These are phyloP conservation scores for Globisporangium ultimum DNA, from an alignment of 352 stramenopile species.

Conservation along the genomic window DNA sequence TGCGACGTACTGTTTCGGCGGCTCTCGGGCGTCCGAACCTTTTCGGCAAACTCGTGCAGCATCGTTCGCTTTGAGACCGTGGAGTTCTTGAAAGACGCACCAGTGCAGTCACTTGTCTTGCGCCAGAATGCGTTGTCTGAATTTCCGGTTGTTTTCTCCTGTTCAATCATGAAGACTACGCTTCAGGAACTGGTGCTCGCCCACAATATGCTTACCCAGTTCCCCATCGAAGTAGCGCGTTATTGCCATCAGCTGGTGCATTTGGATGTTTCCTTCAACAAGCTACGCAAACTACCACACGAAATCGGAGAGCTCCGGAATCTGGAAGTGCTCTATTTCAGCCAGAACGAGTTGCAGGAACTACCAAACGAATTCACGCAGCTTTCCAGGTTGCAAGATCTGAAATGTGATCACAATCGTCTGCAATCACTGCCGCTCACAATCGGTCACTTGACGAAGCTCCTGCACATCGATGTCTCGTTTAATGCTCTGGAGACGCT, in stretches of 20 bases:
- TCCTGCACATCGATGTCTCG: constrained; percentile 40
- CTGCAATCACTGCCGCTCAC: constrained; percentile 30
- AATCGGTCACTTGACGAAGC: constrained; percentile 27
- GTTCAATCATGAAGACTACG: constrained; percentile 42
- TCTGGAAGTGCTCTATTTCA: constrained; percentile 39
- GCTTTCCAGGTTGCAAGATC: constrained; percentile 28
- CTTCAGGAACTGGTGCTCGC: constrained; percentile 36
- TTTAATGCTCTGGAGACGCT: constrained; percentile 45
- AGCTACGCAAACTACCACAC: constrained; percentile 30
- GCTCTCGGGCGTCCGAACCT: constrained; percentile 23
- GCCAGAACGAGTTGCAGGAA: constrained; percentile 31
- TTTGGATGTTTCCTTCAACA: constrained; percentile 53
- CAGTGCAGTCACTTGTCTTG: constrained; percentile 32
- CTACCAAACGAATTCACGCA: constrained; percentile 40
- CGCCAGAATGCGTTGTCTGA: constrained; percentile 38
- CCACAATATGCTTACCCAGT: constrained; percentile 29
- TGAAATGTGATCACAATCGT: constrained; percentile 38
- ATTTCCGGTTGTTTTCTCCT: constrained; percentile 36
- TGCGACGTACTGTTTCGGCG: constrained; percentile 35
- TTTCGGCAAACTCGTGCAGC: constrained; percentile 37
- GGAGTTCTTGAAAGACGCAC: constrained; percentile 43
- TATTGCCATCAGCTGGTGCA: constrained; percentile 31
- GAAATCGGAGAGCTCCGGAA: constrained; percentile 31
- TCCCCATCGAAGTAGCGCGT: constrained; percentile 38
- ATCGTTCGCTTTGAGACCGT: constrained; percentile 37